Conservation (phyloP, 306 rosid genomes). For the Trifolium subterraneum region DNA sequence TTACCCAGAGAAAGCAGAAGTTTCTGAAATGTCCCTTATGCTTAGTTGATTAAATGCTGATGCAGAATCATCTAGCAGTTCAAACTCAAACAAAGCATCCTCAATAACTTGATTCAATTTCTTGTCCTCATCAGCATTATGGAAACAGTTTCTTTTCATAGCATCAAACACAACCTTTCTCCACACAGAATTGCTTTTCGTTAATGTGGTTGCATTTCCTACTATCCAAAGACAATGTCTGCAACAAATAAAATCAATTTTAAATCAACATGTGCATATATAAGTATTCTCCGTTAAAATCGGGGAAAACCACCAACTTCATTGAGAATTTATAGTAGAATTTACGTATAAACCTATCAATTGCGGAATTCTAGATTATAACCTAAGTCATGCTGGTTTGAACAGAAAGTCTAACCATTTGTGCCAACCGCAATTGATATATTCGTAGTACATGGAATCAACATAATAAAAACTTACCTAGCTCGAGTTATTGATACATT, state of each 20-base stretch:
- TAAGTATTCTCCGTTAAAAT: too few species aligned
- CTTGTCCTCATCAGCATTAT: conserved; percentile 57
- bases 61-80: conserved; percentile 8
- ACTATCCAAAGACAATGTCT: conserved; percentile 64
- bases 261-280: not conserved
- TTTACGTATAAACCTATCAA: too few species aligned
- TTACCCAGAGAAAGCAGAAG: conserved; percentile 24
- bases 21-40: conserved; percentile 16
- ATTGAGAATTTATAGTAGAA: too few species aligned
- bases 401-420: too few species aligned
- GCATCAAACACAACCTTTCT: conserved; percentile 53
- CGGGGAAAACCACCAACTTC: too few species aligned
- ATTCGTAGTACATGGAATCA: not conserved
- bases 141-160: conserved; percentile 47
- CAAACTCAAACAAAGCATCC: conserved; percentile 38
- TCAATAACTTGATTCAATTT: conserved; percentile 44
- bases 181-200: conserved; percentile 47
- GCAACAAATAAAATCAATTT: not conserved
- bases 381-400: too few species aligned
- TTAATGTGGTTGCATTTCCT: conserved; percentile 60
- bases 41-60: conserved; percentile 38
- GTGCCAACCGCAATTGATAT: too few species aligned
- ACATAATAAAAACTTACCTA: conserved; percentile 45
- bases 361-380: too few species aligned
- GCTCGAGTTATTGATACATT: conserved; percentile 73